A percentile compares a stretch with the other conserved stretches of the same genome.
phyloP scores from a whole-genome alignment of 139 green algal species.

The Tetradesmus obliquus region DNA sequence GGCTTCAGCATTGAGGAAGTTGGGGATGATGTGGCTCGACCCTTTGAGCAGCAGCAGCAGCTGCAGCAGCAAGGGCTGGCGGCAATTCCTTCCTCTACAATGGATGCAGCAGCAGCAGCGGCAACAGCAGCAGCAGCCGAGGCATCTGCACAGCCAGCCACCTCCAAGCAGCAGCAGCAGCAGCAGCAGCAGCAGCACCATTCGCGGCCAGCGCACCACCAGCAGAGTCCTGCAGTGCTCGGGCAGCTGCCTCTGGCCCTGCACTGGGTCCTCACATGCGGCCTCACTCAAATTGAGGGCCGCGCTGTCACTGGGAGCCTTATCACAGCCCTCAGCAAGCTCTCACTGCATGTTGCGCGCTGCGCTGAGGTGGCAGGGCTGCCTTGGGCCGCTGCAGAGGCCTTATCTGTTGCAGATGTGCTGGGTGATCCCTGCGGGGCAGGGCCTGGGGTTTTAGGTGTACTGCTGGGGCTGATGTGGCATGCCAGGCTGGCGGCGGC shows the following conservation, averaged over 20 bases:
- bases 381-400: slow-evolving; percentile 51
- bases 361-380: slow-evolving; percentile 46
- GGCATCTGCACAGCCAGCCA: neutral
- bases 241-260: slow-evolving; percentile 39
- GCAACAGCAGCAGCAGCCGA: neutral
- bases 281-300: slow-evolving; percentile 45
- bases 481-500: slow-evolving; percentile 38
- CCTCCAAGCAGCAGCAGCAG: neutral
- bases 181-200: slow-evolving; percentile 27
- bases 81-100: neutral
- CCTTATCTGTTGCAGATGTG: slow-evolving; percentile 51
- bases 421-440: slow-evolving; percentile 16
- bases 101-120: neutral
- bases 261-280: slow-evolving; percentile 44
- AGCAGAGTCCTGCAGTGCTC: neutral
- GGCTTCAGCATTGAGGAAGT: neutral
- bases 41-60: neutral
- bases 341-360: slow-evolving; percentile 40
- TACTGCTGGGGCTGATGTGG: slow-evolving; percentile 37
- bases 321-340: neutral
- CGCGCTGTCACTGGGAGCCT: neutral
- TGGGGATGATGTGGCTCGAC: neutral
- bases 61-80: slow-evolving; percentile 7
- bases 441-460: neutral
- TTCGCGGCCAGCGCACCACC: neutral